These are phyloP conservation scores for Neurospora sp. DNA, from an alignment of 495 filamentous ascomycete species.

Conservation along the genomic window DNA sequence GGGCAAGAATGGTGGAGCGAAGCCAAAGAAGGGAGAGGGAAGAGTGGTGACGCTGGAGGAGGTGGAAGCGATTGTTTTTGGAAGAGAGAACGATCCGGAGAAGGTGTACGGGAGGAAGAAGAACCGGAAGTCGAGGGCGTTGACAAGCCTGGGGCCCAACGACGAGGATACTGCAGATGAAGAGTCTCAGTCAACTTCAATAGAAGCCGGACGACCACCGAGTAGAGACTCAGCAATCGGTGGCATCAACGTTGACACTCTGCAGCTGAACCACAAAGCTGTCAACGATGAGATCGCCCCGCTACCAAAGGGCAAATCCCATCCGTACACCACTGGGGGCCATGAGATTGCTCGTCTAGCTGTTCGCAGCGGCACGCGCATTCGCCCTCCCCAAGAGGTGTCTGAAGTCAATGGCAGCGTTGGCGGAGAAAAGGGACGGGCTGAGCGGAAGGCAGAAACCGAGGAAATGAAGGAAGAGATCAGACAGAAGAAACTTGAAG, in stretches of 20 bases:
- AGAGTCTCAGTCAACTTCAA: neutral
- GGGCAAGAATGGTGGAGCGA: slow-evolving; percentile 7
- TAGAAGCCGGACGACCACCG: neutral
- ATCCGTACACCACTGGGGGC: neutral
- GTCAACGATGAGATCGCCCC: neutral
- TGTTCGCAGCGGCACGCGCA: slow-evolving; percentile 12
- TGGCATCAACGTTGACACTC: neutral
- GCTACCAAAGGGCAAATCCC: neutral
- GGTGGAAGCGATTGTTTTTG: slow-evolving; percentile 27
- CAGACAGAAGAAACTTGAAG: slow-evolving; percentile 6
- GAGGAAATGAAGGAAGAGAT: slow-evolving; percentile 28
- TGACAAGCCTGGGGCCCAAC: slow-evolving; percentile 4
- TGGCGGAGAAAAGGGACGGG: slow-evolving; percentile 33
- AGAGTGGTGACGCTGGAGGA: slow-evolving; percentile 12
- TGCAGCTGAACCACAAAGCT: neutral
- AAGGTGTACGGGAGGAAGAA: slow-evolving; percentile 24
- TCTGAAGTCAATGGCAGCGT: slow-evolving; percentile 34
- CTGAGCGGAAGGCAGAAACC: slow-evolving; percentile 28
- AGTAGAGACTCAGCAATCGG: neutral
- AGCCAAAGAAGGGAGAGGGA: neutral
- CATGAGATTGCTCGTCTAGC: neutral
- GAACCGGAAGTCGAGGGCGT: slow-evolving; percentile 20
- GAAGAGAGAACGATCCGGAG: slow-evolving; percentile 16
- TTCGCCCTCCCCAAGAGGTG: slow-evolving; percentile 27
- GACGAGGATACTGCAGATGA: neutral